Evolutionary conservation across 148 eudicot genomes (phyloP), one percentile per base, ranked within the genome.

Genomic region (Dianthus caryophyllus): DNA sequence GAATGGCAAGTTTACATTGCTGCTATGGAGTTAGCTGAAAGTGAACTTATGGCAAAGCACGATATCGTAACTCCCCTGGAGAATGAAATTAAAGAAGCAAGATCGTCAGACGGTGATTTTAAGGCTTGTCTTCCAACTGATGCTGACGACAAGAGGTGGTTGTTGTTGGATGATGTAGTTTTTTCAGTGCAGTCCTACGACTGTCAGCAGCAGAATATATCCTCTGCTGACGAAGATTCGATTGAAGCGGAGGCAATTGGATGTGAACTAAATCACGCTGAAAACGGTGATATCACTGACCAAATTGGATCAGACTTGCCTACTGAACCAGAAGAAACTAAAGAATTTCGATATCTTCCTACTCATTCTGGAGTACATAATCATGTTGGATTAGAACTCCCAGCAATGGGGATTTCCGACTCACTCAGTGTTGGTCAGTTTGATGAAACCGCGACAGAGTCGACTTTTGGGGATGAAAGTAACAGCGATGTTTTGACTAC

Each of bases 281-380:
- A 31, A 15, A 41, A 54, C 17, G 48, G 7, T 39, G 66, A 76
- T 20, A 8, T 49, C 9, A 44, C 24, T 53, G 79, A 51, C 51
- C 68, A 61, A 66, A 17, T 4, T 58, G 60, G 25, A 29, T 17
- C 50, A 52, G 69, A 54, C 59, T 58, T 26, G 58, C 25, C 48
- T 64, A 12, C 56, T 24, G 73, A 70, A 55, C 14, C 50, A 33
- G 66, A 71, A 60, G 77, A 71, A 38, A 66, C 50, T 60, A 62
- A 47, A 31, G 68, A 24, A 58, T 21, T 18, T 1, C 58, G 36
- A 13, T 46, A 64, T 75, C 57, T 20, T 33, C 13, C 50, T 56
- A 13, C 24, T 18, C 76, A 47, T 33, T 47, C 58, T 22, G 64
- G n/a, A 63, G 64, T 15, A 62, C 51, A 12, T 2, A 62, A 68